Evolutionary conservation across 2,329 filamentous ascomycete genomes (phyloP).

Genomic region (Fusarium tjaetaba): DNA sequence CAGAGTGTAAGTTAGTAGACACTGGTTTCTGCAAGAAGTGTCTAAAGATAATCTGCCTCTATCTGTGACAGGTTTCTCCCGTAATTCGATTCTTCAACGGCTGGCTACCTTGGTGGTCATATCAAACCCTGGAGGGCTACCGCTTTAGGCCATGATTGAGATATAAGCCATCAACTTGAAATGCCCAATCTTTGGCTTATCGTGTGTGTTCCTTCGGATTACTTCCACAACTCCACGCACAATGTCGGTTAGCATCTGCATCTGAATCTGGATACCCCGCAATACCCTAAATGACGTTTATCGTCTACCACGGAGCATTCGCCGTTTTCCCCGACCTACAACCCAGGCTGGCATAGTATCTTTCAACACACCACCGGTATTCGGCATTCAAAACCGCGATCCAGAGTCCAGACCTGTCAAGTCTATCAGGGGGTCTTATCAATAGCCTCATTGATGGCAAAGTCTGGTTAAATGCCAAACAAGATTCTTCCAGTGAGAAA

Average conservation of each 20-base stretch:
- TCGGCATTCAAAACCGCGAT: slow-evolving; percentile 24
- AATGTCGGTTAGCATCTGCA: slow-evolving; percentile 14
- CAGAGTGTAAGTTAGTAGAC: background rate
- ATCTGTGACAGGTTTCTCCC: background rate
- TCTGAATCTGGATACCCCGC: slow-evolving; percentile 27
- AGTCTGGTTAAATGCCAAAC: background rate
- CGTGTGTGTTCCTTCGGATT: background rate
- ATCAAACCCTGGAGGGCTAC: background rate
- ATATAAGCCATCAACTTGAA: background rate
- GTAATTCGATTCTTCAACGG: background rate
- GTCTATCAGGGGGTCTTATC: background rate
- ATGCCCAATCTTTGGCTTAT: background rate
- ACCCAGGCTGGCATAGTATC: slow-evolving; percentile 21
- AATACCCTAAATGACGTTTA: slow-evolving; percentile 29
- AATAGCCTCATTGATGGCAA: background rate
- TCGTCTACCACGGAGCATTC: slow-evolving; percentile 22
- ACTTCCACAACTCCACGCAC: background rate
- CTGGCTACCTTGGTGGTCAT: background rate
- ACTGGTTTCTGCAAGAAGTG: background rate
- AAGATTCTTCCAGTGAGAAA: background rate
- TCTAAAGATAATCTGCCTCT: background rate
- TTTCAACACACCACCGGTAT: slow-evolving; percentile 17
- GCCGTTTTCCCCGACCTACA: slow-evolving; percentile 30
- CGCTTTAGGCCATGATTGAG: background rate
- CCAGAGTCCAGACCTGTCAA: background rate